These are phyloP conservation scores for Didymella keratinophila DNA, from an alignment of 2,329 filamentous ascomycete genomes.

Conservation along the genomic window DNA sequence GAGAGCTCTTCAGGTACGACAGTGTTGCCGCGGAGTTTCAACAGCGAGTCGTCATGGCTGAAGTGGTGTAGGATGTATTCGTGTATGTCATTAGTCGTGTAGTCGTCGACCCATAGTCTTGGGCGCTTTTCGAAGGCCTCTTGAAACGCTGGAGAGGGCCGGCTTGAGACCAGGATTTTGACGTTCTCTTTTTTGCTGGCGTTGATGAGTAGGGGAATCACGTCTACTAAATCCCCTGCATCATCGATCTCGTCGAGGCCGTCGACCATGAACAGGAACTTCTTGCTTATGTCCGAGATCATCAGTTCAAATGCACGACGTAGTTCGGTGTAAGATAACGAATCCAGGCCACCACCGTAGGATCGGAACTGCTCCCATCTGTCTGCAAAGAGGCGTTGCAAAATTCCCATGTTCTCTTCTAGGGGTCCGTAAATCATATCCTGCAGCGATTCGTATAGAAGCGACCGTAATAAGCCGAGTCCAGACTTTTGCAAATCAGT, in stretches of 20 bases:
- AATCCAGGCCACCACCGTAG: constrained; percentile 38
- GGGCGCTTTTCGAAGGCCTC: constrained; percentile 35
- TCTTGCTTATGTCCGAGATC: constrained; percentile 38
- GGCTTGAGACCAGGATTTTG: constrained; percentile 45
- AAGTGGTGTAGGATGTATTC: constrained; percentile 28
- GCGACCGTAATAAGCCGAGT: constrained; percentile 33
- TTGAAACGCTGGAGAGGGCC: constrained; percentile 31
- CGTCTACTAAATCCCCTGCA: constrained; percentile 32
- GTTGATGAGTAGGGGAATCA: constrained; percentile 24
- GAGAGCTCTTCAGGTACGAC: constrained; percentile 33
- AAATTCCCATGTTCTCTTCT: constrained; percentile 33
- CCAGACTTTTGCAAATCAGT: constrained; percentile 40
- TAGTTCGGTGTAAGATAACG: constrained; percentile 34
- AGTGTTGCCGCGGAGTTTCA: constrained; percentile 32
- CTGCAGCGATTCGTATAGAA: constrained; percentile 43
- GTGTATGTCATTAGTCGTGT: constrained; percentile 32
- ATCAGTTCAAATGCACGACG: constrained; percentile 37
- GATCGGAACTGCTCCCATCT: constrained; percentile 42
- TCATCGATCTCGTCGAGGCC: constrained; percentile 44
- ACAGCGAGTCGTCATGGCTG: constrained; percentile 29
- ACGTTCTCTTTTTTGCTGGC: constrained; percentile 38
- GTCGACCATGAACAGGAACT: constrained; percentile 46
- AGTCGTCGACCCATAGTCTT: constrained; percentile 33
- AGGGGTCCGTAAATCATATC: constrained; percentile 45
- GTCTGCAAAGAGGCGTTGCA: constrained; percentile 38